Conservation (phyloP, 495 filamentous ascomycete species). For the Apodospora peruviana region DNA sequence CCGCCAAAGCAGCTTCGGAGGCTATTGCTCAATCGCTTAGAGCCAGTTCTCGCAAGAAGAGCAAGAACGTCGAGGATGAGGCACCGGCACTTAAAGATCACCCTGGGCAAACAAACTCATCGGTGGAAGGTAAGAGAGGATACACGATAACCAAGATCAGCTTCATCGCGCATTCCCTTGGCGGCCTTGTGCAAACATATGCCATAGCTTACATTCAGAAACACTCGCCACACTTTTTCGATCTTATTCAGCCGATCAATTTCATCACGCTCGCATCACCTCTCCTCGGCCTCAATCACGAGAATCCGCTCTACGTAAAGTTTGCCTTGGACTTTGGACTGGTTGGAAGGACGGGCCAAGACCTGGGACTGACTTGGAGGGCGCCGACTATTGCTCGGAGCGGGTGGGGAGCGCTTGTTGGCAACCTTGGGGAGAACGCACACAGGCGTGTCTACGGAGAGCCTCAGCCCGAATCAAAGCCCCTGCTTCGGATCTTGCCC, state of each 20-base stretch:
- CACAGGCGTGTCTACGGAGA: constrained; percentile 59
- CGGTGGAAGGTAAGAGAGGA: constrained; percentile 43
- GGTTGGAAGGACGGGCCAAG: constrained; percentile 90
- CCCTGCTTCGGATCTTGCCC: constrained; percentile 82
- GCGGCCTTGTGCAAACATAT: constrained; percentile 88
- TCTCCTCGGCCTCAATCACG: constrained; percentile 89
- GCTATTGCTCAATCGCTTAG: constrained; percentile 32
- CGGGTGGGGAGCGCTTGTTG: constrained; percentile 83
- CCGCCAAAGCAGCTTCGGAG: constrained; percentile 46
- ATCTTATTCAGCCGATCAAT: constrained; percentile 80
- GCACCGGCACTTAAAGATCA: constrained; percentile 46
- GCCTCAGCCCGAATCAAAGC: constrained; percentile 74
- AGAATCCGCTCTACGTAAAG: constrained; percentile 94
- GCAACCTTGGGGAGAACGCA: constrained; percentile 63
- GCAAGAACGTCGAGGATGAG: no score
- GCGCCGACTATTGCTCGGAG: constrained; percentile 75
- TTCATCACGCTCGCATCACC: constrained; percentile 90
- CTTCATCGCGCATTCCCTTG: constrained; percentile 90
- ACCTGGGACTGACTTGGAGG: constrained; percentile 90
- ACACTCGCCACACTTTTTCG: constrained; percentile 87
- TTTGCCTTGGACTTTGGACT: constrained; percentile 95
- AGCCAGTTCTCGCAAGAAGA: constrained; percentile 20
- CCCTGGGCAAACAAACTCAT: not conserved
- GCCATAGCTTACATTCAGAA: constrained; percentile 97
- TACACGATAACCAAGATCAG: constrained; percentile 94